Conservation (phyloP, 208 protist species). For the Wallacemonas sp. region DNA sequence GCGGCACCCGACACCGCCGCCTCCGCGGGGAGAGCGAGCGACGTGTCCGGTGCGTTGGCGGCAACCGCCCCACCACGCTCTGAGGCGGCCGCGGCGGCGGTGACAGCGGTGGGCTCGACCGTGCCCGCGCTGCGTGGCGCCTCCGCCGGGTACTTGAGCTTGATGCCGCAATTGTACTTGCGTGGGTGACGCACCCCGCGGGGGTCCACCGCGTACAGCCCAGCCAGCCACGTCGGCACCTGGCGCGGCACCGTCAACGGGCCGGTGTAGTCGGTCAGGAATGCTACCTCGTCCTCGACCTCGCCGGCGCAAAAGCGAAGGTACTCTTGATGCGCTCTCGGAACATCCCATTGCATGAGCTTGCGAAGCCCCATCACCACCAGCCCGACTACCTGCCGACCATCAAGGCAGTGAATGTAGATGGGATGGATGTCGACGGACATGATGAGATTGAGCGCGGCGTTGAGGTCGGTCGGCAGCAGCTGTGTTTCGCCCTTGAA, state of each 20-base stretch:
- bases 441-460: conserved; percentile 60
- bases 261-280: conserved; percentile 74
- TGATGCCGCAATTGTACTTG: conserved; percentile 20
- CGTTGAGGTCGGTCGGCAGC: conserved; percentile 63
- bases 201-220: conserved; percentile 22
- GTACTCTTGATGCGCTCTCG: conserved; percentile 58
- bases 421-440: conserved; percentile 59
- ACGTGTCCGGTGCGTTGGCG: no score
- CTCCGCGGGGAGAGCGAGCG: no score
- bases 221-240: conserved; percentile 66
- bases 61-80: no score
- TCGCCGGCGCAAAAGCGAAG: conserved; percentile 48
- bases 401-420: conserved; percentile 89
- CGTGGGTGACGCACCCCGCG: conserved; percentile 16
- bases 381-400: conserved; percentile 65
- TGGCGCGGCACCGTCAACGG: conserved; percentile 51
- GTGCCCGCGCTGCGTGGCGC: neutral
- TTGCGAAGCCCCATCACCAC: conserved; percentile 80
- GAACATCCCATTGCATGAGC: conserved; percentile 67
- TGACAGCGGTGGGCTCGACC: no score
- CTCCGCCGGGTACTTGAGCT: conserved; percentile 26
- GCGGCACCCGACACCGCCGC: no score
- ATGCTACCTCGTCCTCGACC: conserved; percentile 63
- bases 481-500: conserved; percentile 83
- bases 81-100: no score